Evolutionary conservation across 345 rosid species (phyloP).

Genomic region (Bruguiera gymnorhiza): DNA sequence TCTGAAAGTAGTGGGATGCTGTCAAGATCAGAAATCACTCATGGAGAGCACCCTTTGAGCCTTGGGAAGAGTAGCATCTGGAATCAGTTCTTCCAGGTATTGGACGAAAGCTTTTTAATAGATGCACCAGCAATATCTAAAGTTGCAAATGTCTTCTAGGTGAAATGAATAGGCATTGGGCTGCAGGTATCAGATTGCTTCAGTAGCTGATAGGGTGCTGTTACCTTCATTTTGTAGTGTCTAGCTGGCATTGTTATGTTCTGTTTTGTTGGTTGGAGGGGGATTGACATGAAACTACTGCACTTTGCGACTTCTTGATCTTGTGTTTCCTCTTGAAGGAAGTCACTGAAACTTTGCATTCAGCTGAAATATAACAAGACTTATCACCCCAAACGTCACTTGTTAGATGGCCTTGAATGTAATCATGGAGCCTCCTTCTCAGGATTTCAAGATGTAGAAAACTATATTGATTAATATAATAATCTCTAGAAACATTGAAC

Average conservation of each 20-base stretch:
- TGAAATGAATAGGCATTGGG: not conserved
- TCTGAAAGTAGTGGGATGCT: constrained; percentile 56
- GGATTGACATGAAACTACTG: too few species aligned
- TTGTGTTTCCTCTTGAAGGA: not conserved
- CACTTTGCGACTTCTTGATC: not conserved
- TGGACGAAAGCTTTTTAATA: not conserved
- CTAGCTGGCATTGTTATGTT: too few species aligned
- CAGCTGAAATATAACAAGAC: not conserved
- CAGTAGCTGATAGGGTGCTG: too few species aligned
- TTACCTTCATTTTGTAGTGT: too few species aligned
- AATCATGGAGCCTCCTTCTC: constrained; percentile 2
- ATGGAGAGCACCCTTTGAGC: constrained; percentile 94
- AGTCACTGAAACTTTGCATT: constrained; percentile 1
- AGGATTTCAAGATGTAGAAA: not conserved
- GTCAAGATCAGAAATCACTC: constrained; percentile 70
- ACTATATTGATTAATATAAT: not conserved
- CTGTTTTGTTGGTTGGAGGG: too few species aligned
- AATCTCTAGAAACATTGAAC: not conserved
- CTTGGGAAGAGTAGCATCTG: constrained; percentile 88
- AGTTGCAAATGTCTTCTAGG: not conserved
- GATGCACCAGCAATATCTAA: constrained; percentile 1
- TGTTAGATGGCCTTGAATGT: not conserved
- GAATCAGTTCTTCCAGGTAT: constrained; percentile 94
- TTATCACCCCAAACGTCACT: not conserved
- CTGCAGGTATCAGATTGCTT: too few species aligned